Evolutionary conservation across 495 filamentous ascomycete species (phyloP), one percentile per base, ranked within the genome.

Genomic region (Trichoderma virens): DNA sequence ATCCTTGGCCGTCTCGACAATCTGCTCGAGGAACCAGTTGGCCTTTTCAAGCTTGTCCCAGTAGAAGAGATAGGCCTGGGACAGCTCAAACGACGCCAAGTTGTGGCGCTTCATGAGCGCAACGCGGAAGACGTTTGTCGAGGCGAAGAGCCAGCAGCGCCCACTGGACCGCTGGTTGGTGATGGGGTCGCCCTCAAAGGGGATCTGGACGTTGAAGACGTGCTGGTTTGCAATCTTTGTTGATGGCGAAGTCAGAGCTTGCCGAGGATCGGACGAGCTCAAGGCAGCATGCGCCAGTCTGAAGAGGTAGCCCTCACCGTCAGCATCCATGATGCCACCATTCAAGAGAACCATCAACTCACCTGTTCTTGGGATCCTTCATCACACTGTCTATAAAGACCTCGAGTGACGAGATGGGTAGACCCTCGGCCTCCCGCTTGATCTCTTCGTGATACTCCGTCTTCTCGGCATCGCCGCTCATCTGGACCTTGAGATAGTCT

Each of bases 41-140:
- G 88, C 85, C 72, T 96, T 96, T 75, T 96, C 92, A 25, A 95
- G 82, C 75, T 96, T 96, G 73, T 96, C 91, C 86, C 89, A 95
- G 82, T 90, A 96, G 78, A 92, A 94, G n/a, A 95, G 82, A 69
- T 94, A 96, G 2, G 87, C 84, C 69, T 96, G 92, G 38, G 86
- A 90, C 2, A 96, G 82, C 77, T 96, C 88, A 90, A 93, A 79
- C n/a, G 82, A 76, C n/a, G 82, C 76, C 9, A 95, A 82, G 59
- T 85, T 83, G 71, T 93, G 89, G 67, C 86, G 85, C 71, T 89
- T 86, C 84, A 94, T 94, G 41, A 95, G 75, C 0, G 90, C 87
- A 5, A 95, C 80, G 9, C 91, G 90, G 75, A 95, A 93, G 62
- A 94, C 85, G 69, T 96, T 96, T 9, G 90, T 92, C 30, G 85